Evolutionary conservation across 495 filamentous ascomycete species (phyloP), one percentile per base, ranked within the genome.

Genomic region (Neohortaea acidophila): DNA sequence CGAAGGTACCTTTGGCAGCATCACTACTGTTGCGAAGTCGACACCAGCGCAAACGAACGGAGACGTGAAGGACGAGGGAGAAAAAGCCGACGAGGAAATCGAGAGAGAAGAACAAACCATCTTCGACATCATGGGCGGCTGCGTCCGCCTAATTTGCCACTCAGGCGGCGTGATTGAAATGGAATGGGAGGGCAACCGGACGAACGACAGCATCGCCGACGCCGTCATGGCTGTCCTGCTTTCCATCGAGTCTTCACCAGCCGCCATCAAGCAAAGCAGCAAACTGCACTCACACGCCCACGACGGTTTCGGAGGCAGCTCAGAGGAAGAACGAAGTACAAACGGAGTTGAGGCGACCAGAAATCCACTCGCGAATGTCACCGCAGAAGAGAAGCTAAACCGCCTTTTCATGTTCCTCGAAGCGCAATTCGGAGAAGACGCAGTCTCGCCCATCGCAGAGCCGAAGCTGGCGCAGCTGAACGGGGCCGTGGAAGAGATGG

Each of bases 171-270:
- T 87, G 51, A 71, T 97, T 6, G 84, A 87, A 51, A 60, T 94
- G 1, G 84, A 94, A 54, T 97, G 89, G 89, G 89, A 94, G 51
- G 89, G 87, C 21, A 97, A 94, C 53, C 80, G 92, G 70, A 73
- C 94, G 48, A 97, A 96, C 51, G 89, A 97, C 48, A 83, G 86
- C 21, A 89, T 97, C 48, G 89, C 91, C 5, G 89, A 97, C 59
- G 83, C 89, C 9, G 81, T 94, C 12, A 78, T 94, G 64, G 89
- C 81, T 4, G 83, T 93, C 3, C 68, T 97, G 8, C 70, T 92
- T 42, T 81, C 76, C 0, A 76, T 92, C 11, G 91, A 97, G 60
- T 87, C 77, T 57, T 86, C 77, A 34, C 91, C 91, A 11, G 89
- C 91, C 14, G 89, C 89, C 11, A 86, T 97, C 23, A 91, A 84